Conservation (phyloP, 1,284 basidiomycete species). For the Waitea zeae region DNA sequence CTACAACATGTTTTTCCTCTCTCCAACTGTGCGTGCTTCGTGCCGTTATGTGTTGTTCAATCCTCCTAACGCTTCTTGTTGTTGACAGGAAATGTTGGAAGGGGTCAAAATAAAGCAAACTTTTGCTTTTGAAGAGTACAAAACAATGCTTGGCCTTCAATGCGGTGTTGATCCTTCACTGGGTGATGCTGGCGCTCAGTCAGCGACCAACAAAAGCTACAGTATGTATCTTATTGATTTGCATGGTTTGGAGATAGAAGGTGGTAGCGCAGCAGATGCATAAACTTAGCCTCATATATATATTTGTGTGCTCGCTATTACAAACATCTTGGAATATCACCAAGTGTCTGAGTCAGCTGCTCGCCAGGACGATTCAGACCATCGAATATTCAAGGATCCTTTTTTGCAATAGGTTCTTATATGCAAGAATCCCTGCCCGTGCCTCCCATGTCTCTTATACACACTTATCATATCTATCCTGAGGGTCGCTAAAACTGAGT, state of each 20-base stretch:
- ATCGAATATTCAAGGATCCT: no score
- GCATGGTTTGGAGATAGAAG: conserved; percentile 59
- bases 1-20: conserved; percentile 61
- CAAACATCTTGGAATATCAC: conserved; percentile 19
- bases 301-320: no score
- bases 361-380: no score
- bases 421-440: no score
- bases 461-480: no score
- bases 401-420: no score
- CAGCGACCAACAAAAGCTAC: conserved; percentile 50
- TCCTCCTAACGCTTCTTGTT: conserved; percentile 4
- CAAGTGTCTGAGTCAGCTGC: no score
- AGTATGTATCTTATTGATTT: conserved; percentile 70
- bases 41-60: no score
- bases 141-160: conserved; percentile 74
- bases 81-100: conserved; percentile 65
- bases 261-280: no score
- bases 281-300: no score
- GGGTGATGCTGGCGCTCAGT: conserved; percentile 27
- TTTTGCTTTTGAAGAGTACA: conserved; percentile 84
- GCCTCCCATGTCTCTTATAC: no score
- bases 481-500: no score
- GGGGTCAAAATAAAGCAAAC: conserved; percentile 39
- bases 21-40: conserved; percentile 47
- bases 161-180: conserved; percentile 58